Base-by-base conservation (phyloP, 768 basidiomycete species). In the Suillus weaverae region DNA sequence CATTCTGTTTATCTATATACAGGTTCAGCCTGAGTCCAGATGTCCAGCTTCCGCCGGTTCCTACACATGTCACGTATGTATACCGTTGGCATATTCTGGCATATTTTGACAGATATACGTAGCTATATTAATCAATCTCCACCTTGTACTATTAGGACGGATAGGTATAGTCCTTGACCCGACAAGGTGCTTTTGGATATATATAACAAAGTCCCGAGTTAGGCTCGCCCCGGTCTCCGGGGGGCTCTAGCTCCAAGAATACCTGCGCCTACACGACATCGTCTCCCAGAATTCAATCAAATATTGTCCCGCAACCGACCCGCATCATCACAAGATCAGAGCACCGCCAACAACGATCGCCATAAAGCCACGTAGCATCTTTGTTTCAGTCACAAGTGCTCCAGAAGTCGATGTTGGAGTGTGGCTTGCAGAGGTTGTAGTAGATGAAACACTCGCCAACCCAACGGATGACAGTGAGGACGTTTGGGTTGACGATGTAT, bases 261-360 rank as follows among this genome's bases (percentile, higher is more conserved):
- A n/a, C 9, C 9, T 30, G 16, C 30, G 9, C 51, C 33, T 32
- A 26, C 30, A 51, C 33, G 1, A 54, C 51, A 53, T 53, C 18
- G 18, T 33, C 18, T 5, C 32, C 32, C 16, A 20, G 18, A 32
- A 18, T 20, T 30, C 32, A 32, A 32, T 18, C 1, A 32, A 13
- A 32, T 53, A 3, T 35, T 0, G 11, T 13, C 32, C 20, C 10
- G 5, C 33, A 13, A 20, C 30, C 18, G 10, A 33, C 30, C 9
- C 51, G 51, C 18, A n/a, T 54, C 51, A 20, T 62, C 43, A 64
- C 63, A 64, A 62, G 16, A 64, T 48, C 36, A 62, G 14, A 13
- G 18, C 63, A 1, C 60, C 13, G 11, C 57, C 57, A 32, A 38
- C 18, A 30, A 59, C 11, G 18, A 64, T 8, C 33, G 22, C 61